These are phyloP conservation scores for Pleurotus sapidus DNA, from an alignment of 768 basidiomycete species.

Conservation along the genomic window DNA sequence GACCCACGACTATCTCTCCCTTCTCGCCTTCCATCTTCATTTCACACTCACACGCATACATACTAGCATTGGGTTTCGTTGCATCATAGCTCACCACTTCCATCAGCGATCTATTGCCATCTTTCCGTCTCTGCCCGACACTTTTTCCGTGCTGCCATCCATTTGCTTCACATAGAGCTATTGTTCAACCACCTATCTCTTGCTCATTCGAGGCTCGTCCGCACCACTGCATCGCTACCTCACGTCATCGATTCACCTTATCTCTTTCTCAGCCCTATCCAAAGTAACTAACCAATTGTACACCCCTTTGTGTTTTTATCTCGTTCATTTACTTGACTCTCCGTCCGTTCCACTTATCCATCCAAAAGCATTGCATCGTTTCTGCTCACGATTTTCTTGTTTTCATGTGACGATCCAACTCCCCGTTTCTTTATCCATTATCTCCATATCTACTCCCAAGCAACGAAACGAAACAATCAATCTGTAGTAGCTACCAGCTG, in stretches of 20 bases:
- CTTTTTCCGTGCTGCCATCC: neutral
- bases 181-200: neutral
- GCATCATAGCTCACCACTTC: conserved; percentile 9
- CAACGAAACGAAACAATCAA: conserved; percentile 3
- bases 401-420: conserved; percentile 3
- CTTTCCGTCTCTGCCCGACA: neutral
- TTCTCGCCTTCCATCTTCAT: neutral
- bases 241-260: neutral
- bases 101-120: conserved; percentile 4
- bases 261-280: neutral
- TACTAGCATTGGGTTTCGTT: conserved; percentile 8
- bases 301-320: neutral
- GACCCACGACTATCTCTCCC: neutral
- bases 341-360: neutral
- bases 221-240: neutral
- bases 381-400: neutral
- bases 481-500: conserved; percentile 7
- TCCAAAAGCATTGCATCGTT: conserved; percentile 8
- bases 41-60: conserved; percentile 2
- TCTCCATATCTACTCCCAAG: neutral
- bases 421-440: neutral
- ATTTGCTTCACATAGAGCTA: neutral
- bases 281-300: neutral
- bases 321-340: neutral
- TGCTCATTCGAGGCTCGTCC: conserved; percentile 1